Conservation (phyloP, 192 early-diverging fungal species). For the Coemansia sp. region DNA sequence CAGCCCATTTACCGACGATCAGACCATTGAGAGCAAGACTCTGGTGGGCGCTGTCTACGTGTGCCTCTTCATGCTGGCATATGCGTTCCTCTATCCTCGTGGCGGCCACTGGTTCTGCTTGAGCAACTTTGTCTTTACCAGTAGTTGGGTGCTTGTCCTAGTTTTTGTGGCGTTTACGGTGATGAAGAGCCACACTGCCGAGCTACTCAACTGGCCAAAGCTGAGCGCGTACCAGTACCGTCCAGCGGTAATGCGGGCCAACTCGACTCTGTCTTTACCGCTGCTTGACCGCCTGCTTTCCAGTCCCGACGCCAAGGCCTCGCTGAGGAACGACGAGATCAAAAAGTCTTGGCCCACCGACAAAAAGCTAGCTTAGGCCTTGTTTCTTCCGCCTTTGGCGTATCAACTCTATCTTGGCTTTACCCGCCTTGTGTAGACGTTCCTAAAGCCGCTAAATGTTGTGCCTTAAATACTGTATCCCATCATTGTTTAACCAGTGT, state of each 20-base stretch:
- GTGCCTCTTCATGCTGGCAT: constrained; percentile 54
- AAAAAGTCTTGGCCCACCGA: constrained; percentile 26
- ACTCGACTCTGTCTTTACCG: constrained; percentile 34
- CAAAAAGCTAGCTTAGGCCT: constrained; percentile 31
- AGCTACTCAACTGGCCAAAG: constrained; percentile 56
- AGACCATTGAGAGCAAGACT: constrained; percentile 58
- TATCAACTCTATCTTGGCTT: too few relatives aligned
- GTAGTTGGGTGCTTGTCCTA: constrained; percentile 40
- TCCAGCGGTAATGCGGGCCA: constrained; percentile 37
- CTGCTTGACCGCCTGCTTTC: constrained; percentile 39
- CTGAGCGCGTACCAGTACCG: constrained; percentile 40
- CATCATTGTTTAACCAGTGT: too few relatives aligned
- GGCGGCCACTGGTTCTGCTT: constrained; percentile 38
- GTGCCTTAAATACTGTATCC: too few relatives aligned
- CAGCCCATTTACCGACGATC: constrained; percentile 59
- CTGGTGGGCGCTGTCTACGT: constrained; percentile 52
- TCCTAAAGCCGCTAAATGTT: too few relatives aligned
- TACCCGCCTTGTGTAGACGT: too few relatives aligned
- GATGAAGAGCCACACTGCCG: constrained; percentile 40
- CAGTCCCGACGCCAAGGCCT: constrained; percentile 21
- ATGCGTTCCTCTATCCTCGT: constrained; percentile 54
- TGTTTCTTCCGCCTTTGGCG: not conserved
- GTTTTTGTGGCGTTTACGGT: constrained; percentile 33
- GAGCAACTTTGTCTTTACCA: constrained; percentile 32
- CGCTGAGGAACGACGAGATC: constrained; percentile 26